Evolutionary conservation across 306 rosid genomes (phyloP), one percentile per base, ranked within the genome.

Genomic region (Neltuma alba): DNA sequence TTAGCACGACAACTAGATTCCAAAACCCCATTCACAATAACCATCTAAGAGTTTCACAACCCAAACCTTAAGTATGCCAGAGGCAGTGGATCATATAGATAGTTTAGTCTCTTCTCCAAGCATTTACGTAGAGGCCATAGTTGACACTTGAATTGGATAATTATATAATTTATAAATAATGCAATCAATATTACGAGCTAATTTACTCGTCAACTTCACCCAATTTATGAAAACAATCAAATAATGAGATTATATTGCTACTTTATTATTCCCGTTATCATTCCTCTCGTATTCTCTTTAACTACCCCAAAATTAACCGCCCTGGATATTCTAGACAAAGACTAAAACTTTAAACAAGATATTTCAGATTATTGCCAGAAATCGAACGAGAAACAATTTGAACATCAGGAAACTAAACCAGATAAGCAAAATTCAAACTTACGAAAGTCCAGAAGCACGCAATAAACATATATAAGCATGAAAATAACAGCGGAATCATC

Each of bases 391-490:
- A 38, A 65, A 20, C 30, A n/a, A 15, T 4, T 37, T 10, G 30
- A 65, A 36, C 47, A 65, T 34, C 47, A 65, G 45, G 15, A 18
- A 65, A 65, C 23, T 9, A 11, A 64, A 33, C 44, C 30, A 36
- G 37, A 21, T 10, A n/a, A 66, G 3, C 31, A 37, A 37, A 37
- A 66, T 38, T 38, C 72, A 66, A 37, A 65, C 44, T 12, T 37
- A 65, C 9, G n/a, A 8, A 18, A 37, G 23, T 21, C 16, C 47
- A 65, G 36, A 16, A 64, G 23, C 14, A 18, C 48, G 76, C 27
- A 70, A 41, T 27, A 64, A 68, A 61, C 50, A 67, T 70, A 78
- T 25, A 74, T 34, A 76, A 80, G 71, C 45, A 67, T 33, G 5
- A 76, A 76, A 58, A n/a, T 47, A 72, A 79, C 0, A 71, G 33